Base-by-base conservation (phyloP, 2,329 filamentous ascomycete species). In the Xylariaceae sp. region DNA sequence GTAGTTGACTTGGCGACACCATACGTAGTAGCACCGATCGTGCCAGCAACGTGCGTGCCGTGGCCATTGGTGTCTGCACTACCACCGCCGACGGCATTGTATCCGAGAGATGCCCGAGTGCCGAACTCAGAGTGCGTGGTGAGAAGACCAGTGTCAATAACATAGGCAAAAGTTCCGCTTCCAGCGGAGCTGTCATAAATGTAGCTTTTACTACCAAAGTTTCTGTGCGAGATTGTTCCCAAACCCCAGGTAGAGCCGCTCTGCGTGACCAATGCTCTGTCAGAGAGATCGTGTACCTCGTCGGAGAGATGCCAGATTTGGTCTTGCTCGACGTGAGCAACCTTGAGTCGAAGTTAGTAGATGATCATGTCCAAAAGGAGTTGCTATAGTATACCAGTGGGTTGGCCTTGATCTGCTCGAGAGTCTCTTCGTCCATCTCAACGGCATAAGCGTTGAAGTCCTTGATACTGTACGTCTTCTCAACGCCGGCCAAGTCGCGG, bases 121-220 rank as follows among this genome's bases (percentile, higher is more conserved):
- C 72, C 72, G 54, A 79, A 79, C 55, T 79, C 69, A 6, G 57
- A 51, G 69, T 85, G 82, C 2, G 69, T 66, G 39, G 72, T 73
- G 15, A 74, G 72, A 51, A 84, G 75, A 52, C 82, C 82, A 0
- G 78, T 82, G 70, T 85, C 82, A 55, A 85, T 71, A 47, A 85
- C 71, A 67, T 84, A 85, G 56, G 77, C 75, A 61, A 73, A 83
- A 54, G 72, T 77, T 23, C 70, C 73, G 10, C 64, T 56, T 15
- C 78, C 78, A 30, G 76, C 76, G 1, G 69, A 68, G 35, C 65
- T 64, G 62, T 80, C 75, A 64, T 79, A 80, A 51, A 71, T 60
- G 66, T 80, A 80, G 52, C 70, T 68, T 2, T 62, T 72, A 2
- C 68, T 69, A 45, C 71, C 72, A 11, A 68, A 62, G 15, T 59